Conservation (phyloP, 805 yeast genomes). For the Vanderwaltozyma tropicalis region DNA sequence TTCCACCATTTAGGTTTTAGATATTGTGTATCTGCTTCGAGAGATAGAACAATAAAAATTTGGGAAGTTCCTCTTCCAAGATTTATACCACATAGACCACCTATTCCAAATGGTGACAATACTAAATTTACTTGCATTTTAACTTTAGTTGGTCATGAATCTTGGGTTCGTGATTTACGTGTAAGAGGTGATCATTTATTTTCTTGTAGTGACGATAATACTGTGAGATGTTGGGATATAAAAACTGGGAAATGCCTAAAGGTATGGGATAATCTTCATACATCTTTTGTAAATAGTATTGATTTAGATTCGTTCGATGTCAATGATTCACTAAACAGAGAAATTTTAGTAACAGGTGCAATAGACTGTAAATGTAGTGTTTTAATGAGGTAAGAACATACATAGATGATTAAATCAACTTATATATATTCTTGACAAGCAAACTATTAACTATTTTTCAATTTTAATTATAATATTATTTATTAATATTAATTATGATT, state of each 20-base stretch:
- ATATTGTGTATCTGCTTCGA: constrained; percentile 66
- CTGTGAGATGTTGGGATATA: constrained; percentile 71
- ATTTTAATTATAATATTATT: too few species aligned
- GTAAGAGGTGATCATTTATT: constrained; percentile 71
- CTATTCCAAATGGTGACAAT: constrained; percentile 40
- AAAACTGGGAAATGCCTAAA: constrained; percentile 37
- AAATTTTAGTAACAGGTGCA: constrained; percentile 17
- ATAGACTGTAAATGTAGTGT: constrained; percentile 16
- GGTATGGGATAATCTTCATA: constrained; percentile 49
- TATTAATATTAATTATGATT: too few species aligned
- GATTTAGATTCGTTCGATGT: constrained; percentile 18
- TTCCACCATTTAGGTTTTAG: constrained; percentile 43
- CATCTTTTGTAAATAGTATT: constrained; percentile 64
- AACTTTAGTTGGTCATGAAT: constrained; percentile 62
- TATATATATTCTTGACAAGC: too few species aligned
- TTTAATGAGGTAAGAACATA: constrained; percentile 1
- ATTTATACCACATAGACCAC: constrained; percentile 42
- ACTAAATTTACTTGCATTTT: constrained; percentile 51
- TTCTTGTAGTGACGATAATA: constrained; percentile 72
- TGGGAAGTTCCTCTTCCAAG: constrained; percentile 72
- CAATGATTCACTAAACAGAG: constrained; percentile 11
- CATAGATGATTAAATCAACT: too few species aligned
- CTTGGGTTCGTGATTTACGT: constrained; percentile 69
- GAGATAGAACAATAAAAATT: constrained; percentile 63
- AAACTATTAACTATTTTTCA: too few species aligned